phyloP scores from a whole-genome alignment of 257 asterid genomes.

The Lantana camara region DNA sequence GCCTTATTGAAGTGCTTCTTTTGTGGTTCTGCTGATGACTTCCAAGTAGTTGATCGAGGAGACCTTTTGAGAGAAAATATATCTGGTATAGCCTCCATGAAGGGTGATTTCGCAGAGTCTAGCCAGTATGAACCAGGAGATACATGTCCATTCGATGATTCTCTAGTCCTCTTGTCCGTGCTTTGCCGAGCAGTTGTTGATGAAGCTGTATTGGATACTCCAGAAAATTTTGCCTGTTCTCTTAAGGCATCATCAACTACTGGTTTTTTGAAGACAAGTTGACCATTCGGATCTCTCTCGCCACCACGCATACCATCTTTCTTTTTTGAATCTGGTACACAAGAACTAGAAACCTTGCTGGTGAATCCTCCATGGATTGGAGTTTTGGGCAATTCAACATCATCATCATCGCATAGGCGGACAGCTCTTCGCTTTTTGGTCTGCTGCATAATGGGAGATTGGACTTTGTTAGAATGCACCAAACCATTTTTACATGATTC shows the following conservation, averaged over 20 bases:
- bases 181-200: slow-evolving; percentile 44
- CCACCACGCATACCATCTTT: slow-evolving; percentile 35
- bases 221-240: slow-evolving; percentile 48
- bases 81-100: slow-evolving; percentile 48
- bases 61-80: slow-evolving; percentile 60
- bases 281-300: slow-evolving; percentile 38
- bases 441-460: slow-evolving; percentile 38
- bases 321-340: slow-evolving; percentile 43
- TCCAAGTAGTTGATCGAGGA: slow-evolving; percentile 40
- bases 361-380: slow-evolving; percentile 84
- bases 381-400: slow-evolving; percentile 88
- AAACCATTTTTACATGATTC: slow-evolving; percentile 38
- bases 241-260: slow-evolving; percentile 41
- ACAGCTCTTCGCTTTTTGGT: slow-evolving; percentile 87
- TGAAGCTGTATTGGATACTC: slow-evolving; percentile 37
- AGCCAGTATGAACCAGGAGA: slow-evolving; percentile 41
- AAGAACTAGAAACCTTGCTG: slow-evolving; percentile 46
- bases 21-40: slow-evolving; percentile 44
- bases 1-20: slow-evolving; percentile 48
- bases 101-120: slow-evolving; percentile 39
- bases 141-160: slow-evolving; percentile 36
- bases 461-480: slow-evolving; percentile 37
- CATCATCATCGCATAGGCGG: slow-evolving; percentile 70
- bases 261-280: slow-evolving; percentile 36
- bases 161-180: slow-evolving; percentile 48